These are phyloP conservation scores for Wickerhamomyces canadensis DNA, from an alignment of 805 yeast genomes.

Conservation along the genomic window DNA sequence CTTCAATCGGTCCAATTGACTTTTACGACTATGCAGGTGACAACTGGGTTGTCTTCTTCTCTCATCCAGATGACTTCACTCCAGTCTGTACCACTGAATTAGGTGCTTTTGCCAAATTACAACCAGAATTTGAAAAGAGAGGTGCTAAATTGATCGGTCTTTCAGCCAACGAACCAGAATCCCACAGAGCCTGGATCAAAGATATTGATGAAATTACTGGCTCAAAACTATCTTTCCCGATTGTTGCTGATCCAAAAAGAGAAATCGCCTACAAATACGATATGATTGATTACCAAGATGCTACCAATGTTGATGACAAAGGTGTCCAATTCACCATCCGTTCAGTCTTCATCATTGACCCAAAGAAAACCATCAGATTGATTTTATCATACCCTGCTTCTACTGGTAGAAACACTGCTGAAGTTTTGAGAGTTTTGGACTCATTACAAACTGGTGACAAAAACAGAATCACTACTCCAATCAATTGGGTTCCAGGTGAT, in stretches of 20 bases:
- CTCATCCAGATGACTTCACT: conserved; percentile 76
- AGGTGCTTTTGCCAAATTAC: conserved; percentile 68
- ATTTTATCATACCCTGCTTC: conserved; percentile 67
- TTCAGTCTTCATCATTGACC: conserved; percentile 69
- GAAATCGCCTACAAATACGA: conserved; percentile 58
- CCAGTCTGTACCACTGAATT: conserved; percentile 78
- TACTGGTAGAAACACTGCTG: conserved; percentile 73
- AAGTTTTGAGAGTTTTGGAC: conserved; percentile 63
- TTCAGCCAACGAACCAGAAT: conserved; percentile 56
- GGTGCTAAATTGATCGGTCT: conserved; percentile 63
- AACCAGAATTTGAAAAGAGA: conserved; percentile 63
- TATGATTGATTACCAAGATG: conserved; percentile 69
- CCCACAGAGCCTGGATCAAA: conserved; percentile 64
- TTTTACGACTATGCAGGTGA: conserved; percentile 60
- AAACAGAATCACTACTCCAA: conserved; percentile 61
- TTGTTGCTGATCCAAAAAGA: conserved; percentile 60
- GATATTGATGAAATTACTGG: conserved; percentile 69
- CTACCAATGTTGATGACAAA: conserved; percentile 57
- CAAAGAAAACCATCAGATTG: conserved; percentile 55
- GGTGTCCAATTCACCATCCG: conserved; percentile 65
- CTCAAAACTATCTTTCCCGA: conserved; percentile 53
- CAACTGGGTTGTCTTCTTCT: conserved; percentile 62
- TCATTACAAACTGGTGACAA: conserved; percentile 62
- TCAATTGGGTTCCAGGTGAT: conserved; percentile 68
- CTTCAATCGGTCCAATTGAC: conserved; percentile 57